A percentile compares a stretch with the other conserved stretches of the same genome.
These are phyloP conservation scores for Aschersonia sp. DNA, from an alignment of 2,329 filamentous ascomycete genomes.

Conservation along the genomic window DNA sequence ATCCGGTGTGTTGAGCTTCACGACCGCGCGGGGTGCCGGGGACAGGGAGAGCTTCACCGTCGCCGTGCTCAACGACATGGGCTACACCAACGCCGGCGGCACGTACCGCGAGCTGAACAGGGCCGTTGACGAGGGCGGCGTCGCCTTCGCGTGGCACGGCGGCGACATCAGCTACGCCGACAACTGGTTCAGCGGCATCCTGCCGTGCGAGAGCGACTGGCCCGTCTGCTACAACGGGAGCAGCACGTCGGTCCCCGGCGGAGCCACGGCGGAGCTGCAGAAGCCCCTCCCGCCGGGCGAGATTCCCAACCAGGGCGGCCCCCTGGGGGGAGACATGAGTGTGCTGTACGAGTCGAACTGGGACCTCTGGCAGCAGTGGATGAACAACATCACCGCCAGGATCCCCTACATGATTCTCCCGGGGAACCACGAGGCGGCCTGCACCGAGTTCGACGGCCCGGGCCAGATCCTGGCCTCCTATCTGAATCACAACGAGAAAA, in stretches of 20 bases:
- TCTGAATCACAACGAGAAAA: conserved; percentile 25
- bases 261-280: conserved; percentile 23
- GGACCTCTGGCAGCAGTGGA: conserved; percentile 37
- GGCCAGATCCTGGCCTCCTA: conserved; percentile 29
- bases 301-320: conserved; percentile 27
- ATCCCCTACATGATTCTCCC: conserved; percentile 34
- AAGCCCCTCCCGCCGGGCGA: conserved; percentile 29
- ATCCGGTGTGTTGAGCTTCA: conserved; percentile 30
- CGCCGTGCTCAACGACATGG: conserved; percentile 37
- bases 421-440: conserved; percentile 34
- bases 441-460: conserved; percentile 31
- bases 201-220: conserved; percentile 30
- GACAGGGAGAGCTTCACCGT: conserved; percentile 25
- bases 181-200: conserved; percentile 34
- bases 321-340: conserved; percentile 31
- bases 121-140: conserved; percentile 27
- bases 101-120: conserved; percentile 27
- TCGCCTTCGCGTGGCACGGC: conserved; percentile 36
- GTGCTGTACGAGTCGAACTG: conserved; percentile 34
- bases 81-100: conserved; percentile 34
- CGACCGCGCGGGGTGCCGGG: conserved; percentile 27
- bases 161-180: conserved; percentile 36
- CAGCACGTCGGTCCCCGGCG: conserved; percentile 21
- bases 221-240: conserved; percentile 37
- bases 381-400: conserved; percentile 23